phyloP scores from a whole-genome alignment of 495 filamentous ascomycete species.

The Jackrogersella multiformis region DNA sequence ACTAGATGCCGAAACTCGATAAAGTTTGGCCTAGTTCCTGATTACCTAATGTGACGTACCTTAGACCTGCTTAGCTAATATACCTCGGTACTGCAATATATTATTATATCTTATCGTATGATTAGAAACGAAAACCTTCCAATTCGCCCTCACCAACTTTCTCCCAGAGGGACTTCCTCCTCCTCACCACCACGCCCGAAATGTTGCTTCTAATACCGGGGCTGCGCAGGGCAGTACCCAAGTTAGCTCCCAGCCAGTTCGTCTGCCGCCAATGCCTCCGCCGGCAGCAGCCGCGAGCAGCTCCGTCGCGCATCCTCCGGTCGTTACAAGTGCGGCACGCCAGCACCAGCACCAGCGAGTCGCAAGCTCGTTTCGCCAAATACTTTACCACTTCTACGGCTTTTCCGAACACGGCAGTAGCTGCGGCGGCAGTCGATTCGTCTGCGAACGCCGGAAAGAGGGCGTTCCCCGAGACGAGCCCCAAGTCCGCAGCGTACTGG shows the following conservation, averaged over 20 bases:
- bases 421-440: background rate
- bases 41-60: no score
- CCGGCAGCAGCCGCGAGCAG: constrained; percentile 47
- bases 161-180: background rate
- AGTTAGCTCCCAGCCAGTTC: constrained; percentile 65
- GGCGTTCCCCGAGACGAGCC: constrained; percentile 74
- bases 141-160: constrained; percentile 19
- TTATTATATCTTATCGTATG: constrained; percentile 41
- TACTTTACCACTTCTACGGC: constrained; percentile 55
- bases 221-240: constrained; percentile 61
- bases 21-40: no score
- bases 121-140: constrained; percentile 43
- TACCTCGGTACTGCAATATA: no score
- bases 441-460: constrained; percentile 26
- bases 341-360: constrained; percentile 36
- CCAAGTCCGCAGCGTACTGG: constrained; percentile 87
- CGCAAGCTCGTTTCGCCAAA: constrained; percentile 36
- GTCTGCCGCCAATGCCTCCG: constrained; percentile 71
- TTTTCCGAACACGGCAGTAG: constrained; percentile 31
- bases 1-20: no score
- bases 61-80: no score
- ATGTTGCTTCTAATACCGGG: constrained; percentile 62
- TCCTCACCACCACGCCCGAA: constrained; percentile 20
- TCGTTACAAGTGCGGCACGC: constrained; percentile 27
- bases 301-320: constrained; percentile 46